Evolutionary conservation across 176 grass and related monocot species (phyloP), one percentile per base, ranked within the genome.

Genomic region (Elaeis guineensis): DNA sequence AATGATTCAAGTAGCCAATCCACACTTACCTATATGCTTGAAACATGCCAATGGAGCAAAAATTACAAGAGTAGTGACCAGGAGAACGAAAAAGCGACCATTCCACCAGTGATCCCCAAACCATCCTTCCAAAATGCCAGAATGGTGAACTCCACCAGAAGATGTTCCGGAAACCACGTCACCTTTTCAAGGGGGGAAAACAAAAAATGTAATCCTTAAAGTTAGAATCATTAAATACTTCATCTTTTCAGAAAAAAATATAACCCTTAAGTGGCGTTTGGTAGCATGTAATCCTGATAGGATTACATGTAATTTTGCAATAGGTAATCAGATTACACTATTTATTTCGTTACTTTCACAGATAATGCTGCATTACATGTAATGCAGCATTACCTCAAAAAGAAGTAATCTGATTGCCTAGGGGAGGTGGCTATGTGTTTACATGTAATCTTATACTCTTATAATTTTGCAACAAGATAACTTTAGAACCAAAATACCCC

Each of bases 101-200:
- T 87, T 97, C 92, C 92, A 97, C 92, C 92, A 97, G 17, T 88
- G 80, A 1, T 64, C 44, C 16, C 92, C 92, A 59, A 97, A 97
- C 92, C 92, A 97, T 48, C 87, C 92, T 87, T 97, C 92, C 50
- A 96, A 52, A 3, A 91, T 78, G 70, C 92, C 92, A 19, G 66
- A 97, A 39, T 97, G 92, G 59, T 91, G 87, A 24, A 77, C 69
- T 19, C 84, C 92, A 52, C 59, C 64, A 16, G 92, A 85, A 52
- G 69, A 70, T 48, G 92, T 88, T 69, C 92, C 87, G 51, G 92
- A 97, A 39, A 97, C 81, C 75, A 91, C 92, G 55, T 97, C 92
- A 73, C 92, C 92, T 97, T 21, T 0, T 28, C 25, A 28, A 22
- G 22, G 22, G 22, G 22, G 5, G 5, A 51, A 51, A 61, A n/a